Conservation (phyloP, 176 grass and related monocot genomes). For the Alloteropsis semialata region DNA sequence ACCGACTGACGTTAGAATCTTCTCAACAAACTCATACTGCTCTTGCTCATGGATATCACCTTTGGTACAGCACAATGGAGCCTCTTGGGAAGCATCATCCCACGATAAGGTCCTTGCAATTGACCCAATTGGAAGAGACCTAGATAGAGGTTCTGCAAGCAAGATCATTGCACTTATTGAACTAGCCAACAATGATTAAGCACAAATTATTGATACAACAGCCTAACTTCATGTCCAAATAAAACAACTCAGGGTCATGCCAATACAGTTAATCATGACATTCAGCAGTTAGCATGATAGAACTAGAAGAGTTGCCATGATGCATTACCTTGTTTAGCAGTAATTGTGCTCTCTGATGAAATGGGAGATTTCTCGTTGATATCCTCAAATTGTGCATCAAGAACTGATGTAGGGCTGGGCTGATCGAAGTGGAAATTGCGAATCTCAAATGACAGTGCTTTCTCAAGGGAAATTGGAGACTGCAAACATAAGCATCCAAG, state of each 20-base stretch:
- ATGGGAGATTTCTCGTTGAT: slow-evolving; percentile 41
- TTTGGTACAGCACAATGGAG: slow-evolving; percentile 16
- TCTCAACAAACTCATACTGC: slow-evolving; percentile 56
- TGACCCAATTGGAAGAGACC: slow-evolving; percentile 77
- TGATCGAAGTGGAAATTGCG: slow-evolving; percentile 54
- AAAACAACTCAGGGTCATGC: slow-evolving; percentile 9
- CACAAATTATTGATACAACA: slow-evolving; percentile 17
- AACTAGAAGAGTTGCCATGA: background rate
- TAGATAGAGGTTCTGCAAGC: slow-evolving; percentile 56
- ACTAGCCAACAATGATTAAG: slow-evolving; percentile 18
- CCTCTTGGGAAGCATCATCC: slow-evolving; percentile 53
- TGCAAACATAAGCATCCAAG: slow-evolving; percentile 34
- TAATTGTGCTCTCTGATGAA: slow-evolving; percentile 47
- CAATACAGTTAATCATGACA: slow-evolving; percentile 23
- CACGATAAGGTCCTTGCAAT: slow-evolving; percentile 81
- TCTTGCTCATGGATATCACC: slow-evolving; percentile 51
- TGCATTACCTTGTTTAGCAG: slow-evolving; percentile 54
- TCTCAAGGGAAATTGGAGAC: slow-evolving; percentile 40
- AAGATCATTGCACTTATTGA: slow-evolving; percentile 25
- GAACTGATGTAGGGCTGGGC: slow-evolving; percentile 94
- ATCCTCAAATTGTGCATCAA: slow-evolving; percentile 78
- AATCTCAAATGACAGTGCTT: slow-evolving; percentile 43
- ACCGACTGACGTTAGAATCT: slow-evolving; percentile 51
- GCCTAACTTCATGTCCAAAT: slow-evolving; percentile 3
- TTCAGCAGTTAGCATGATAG: slow-evolving; percentile 6